These are phyloP conservation scores for Lentinula boryana DNA, from an alignment of 768 basidiomycete species.

Conservation along the genomic window DNA sequence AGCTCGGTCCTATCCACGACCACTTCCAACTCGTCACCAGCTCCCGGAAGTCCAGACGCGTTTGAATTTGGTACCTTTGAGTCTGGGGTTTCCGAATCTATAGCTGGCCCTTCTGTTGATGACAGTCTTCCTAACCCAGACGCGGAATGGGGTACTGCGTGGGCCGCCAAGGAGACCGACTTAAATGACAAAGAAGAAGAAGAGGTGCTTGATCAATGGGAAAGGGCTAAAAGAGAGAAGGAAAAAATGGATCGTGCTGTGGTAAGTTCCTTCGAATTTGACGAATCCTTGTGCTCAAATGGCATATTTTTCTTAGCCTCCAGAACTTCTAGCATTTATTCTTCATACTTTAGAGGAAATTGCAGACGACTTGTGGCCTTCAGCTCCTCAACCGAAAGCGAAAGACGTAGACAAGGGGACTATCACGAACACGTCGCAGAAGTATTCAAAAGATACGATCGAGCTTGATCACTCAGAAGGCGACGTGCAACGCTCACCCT, in stretches of 20 bases:
- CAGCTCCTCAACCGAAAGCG: background rate
- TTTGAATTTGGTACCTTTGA: slow-evolving; percentile 51
- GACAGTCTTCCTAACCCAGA: slow-evolving; percentile 11
- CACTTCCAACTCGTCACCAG: slow-evolving; percentile 7
- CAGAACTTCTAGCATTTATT: slow-evolving; percentile 56
- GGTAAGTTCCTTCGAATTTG: slow-evolving; percentile 35
- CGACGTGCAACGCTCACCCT: background rate
- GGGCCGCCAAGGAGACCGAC: slow-evolving; percentile 25
- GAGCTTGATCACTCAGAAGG: background rate
- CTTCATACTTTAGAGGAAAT: slow-evolving; percentile 49
- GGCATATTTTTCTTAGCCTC: slow-evolving; percentile 41
- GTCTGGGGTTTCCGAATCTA: slow-evolving; percentile 29
- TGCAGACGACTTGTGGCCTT: slow-evolving; percentile 48
- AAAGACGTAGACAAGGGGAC: background rate
- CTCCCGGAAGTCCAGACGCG: slow-evolving; percentile 40
- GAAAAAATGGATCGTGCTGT: slow-evolving; percentile 56
- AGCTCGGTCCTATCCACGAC: background rate
- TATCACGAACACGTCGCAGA: background rate
- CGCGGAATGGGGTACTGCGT: slow-evolving; percentile 35
- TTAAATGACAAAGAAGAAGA: slow-evolving; percentile 12
- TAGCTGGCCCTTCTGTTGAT: slow-evolving; percentile 16
- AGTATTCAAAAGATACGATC: background rate
- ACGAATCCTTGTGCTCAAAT: slow-evolving; percentile 10
- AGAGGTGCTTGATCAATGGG: slow-evolving; percentile 59
- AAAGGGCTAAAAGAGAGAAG: slow-evolving; percentile 50